Conservation (phyloP, 2,329 filamentous ascomycete genomes). For the Monosporascus sp. region DNA sequence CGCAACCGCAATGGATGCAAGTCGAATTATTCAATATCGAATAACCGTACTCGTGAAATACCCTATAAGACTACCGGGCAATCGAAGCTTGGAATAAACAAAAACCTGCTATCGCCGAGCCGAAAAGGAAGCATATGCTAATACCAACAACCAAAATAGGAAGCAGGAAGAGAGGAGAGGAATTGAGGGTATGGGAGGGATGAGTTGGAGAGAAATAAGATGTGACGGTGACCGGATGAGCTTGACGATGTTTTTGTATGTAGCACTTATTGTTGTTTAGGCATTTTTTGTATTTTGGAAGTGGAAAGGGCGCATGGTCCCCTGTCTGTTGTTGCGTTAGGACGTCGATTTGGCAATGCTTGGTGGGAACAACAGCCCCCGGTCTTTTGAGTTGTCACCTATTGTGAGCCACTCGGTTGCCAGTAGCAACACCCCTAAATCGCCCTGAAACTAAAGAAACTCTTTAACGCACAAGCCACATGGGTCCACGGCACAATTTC, state of each 20-base stretch:
- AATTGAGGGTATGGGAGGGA: background rate
- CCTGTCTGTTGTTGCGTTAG: slow-evolving; percentile 14
- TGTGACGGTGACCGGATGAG: slow-evolving; percentile 7
- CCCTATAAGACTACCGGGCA: background rate
- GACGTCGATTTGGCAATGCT: slow-evolving; percentile 5
- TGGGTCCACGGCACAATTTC: background rate
- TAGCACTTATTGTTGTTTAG: slow-evolving; percentile 15
- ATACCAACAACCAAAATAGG: background rate
- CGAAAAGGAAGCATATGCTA: background rate
- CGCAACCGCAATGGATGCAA: background rate
- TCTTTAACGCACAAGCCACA: background rate
- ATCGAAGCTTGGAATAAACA: slow-evolving; percentile 10
- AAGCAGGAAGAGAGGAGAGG: slow-evolving; percentile 1
- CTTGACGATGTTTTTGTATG: slow-evolving; percentile 24
- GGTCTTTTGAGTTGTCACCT: background rate
- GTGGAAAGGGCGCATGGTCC: slow-evolving; percentile 7
- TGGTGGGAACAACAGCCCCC: background rate
- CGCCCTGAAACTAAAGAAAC: background rate
- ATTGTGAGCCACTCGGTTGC: background rate
- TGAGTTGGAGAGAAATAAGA: slow-evolving; percentile 6
- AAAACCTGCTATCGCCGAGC: background rate
- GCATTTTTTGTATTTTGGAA: slow-evolving; percentile 25
- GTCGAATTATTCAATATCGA: background rate
- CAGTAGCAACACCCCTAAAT: background rate
- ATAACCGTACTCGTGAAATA: background rate